Evolutionary conservation across 768 basidiomycete species (phyloP), one percentile per base, ranked within the genome.

Genomic region (Tubosaeta sp.): DNA sequence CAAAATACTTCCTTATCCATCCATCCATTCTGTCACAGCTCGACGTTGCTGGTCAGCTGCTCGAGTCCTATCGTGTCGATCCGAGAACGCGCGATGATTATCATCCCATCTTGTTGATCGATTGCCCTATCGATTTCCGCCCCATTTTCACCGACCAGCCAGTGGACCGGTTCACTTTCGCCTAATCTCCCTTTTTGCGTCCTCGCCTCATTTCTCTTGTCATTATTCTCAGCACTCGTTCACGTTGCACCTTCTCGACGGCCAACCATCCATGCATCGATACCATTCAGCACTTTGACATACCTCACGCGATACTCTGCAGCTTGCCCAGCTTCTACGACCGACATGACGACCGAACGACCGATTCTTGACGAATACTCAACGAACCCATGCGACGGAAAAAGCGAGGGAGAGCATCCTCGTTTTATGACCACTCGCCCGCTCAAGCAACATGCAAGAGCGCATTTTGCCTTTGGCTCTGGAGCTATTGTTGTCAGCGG

Each of bases 81-180:
- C 74, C 66, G 72, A 71, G 68, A 57, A 55, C 43, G 62, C 55
- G 51, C 54, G 60, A 57, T 65, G 61, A 53, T 55, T 58, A 62
- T 63, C 71, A 68, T 64, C 59, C 49, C 46, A 57, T 70, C 71
- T 76, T 68, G 75, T 74, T 68, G 75, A 77, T 77, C 72, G 73
- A 76, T 77, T 65, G 69, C 46, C 50, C 34, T 34, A 63, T 61
- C 63, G 65, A 59, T 64, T 56, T 62, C 60, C 58, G 60, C 63
- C 57, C 61, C 62, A 60, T 50, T 54, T 58, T 48, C 48, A 54
- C 56, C 54, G 52, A 50, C 41, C 59, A 22, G 29, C 62, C 51
- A 62, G 66, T 55, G 60, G 69, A 71, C 67, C 62, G 49, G 25
- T 41, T 51, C 48, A 51, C 34, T 14, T 55, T 63, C 68, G 57